These are phyloP conservation scores for Grifola frondosa DNA, from an alignment of 1,284 basidiomycete genomes.

Conservation along the genomic window DNA sequence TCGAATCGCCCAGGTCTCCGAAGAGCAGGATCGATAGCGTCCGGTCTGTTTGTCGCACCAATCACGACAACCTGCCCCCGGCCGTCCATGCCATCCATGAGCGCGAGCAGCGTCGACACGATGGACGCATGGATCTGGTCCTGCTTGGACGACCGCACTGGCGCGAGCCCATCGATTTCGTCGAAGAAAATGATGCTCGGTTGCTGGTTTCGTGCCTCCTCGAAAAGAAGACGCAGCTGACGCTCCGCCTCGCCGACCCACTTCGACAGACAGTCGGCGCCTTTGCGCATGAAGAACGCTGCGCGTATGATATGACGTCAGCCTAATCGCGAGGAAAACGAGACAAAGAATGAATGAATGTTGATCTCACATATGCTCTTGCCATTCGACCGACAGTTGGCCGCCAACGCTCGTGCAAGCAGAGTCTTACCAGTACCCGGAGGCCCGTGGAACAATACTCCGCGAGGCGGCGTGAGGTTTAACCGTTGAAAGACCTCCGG, in stretches of 20 bases:
- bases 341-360: too few species aligned
- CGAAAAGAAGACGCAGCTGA: slow-evolving; percentile 93
- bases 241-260: slow-evolving; percentile 99
- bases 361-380: slow-evolving; percentile 89
- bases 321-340: background rate
- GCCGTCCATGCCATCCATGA: slow-evolving; percentile 99
- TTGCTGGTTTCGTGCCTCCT: slow-evolving; percentile 91
- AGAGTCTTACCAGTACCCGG: slow-evolving; percentile 95
- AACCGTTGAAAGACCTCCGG: slow-evolving; percentile 98
- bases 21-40: slow-evolving; percentile 95
- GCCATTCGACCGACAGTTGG: slow-evolving; percentile 88
- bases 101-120: slow-evolving; percentile 91
- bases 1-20: slow-evolving; percentile 96
- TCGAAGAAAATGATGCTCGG: slow-evolving; percentile 98
- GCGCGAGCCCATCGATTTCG: slow-evolving; percentile 98
- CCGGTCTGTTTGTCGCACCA: slow-evolving; percentile 96
- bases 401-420: slow-evolving; percentile 90
- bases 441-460: slow-evolving; percentile 96
- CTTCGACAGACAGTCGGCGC: slow-evolving; percentile 96
- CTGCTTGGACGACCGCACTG: slow-evolving; percentile 96
- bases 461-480: slow-evolving; percentile 92
- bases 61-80: slow-evolving; percentile 97
- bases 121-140: slow-evolving; percentile 99
- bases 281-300: slow-evolving; percentile 99
- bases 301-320: slow-evolving; percentile 5